A percentile compares a stretch with the other conserved stretches of the same genome.
Evolutionary conservation across 306 rosid genomes (phyloP).

Genomic region (Lotus japonicus): DNA sequence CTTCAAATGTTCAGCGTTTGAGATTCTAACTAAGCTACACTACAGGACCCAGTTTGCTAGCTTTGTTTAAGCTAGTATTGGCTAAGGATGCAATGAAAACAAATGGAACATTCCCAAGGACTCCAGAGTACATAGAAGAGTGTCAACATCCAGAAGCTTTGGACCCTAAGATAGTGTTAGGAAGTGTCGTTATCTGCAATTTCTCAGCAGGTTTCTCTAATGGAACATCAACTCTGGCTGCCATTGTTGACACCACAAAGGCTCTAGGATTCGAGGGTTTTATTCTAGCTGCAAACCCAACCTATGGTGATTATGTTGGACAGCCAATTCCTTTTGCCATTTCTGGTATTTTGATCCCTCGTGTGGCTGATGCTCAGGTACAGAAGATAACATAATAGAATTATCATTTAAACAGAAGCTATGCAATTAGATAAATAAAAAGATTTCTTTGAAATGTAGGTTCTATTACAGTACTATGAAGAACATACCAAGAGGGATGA

Average conservation of each 20-base stretch:
- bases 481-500: conserved; percentile 41
- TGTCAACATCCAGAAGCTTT: conserved; percentile 78
- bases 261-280: conserved; percentile 47
- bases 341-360: conserved; percentile 64
- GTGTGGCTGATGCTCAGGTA: conserved; percentile 64
- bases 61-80: conserved; percentile 45
- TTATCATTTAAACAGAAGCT: not conserved
- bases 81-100: conserved; percentile 66
- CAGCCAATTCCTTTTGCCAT: conserved; percentile 58
- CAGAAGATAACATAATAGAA: not conserved
- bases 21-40: not conserved
- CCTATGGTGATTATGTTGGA: conserved; percentile 59
- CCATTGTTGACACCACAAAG: conserved; percentile 51
- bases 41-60: conserved; percentile 48
- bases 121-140: conserved; percentile 53
- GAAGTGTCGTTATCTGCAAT: conserved; percentile 59
- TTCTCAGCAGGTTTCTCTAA: conserved; percentile 69
- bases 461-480: conserved; percentile 49
- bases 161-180: conserved; percentile 37
- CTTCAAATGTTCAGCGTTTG: not conserved
- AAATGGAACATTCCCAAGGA: conserved; percentile 43
- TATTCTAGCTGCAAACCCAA: conserved; percentile 58
- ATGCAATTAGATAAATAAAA: not conserved
- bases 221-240: conserved; percentile 52
- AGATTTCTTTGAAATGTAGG: conserved; percentile 26